Conservation (phyloP, 2,329 filamentous ascomycete genomes). For the Alternaria angustiovoidea region DNA sequence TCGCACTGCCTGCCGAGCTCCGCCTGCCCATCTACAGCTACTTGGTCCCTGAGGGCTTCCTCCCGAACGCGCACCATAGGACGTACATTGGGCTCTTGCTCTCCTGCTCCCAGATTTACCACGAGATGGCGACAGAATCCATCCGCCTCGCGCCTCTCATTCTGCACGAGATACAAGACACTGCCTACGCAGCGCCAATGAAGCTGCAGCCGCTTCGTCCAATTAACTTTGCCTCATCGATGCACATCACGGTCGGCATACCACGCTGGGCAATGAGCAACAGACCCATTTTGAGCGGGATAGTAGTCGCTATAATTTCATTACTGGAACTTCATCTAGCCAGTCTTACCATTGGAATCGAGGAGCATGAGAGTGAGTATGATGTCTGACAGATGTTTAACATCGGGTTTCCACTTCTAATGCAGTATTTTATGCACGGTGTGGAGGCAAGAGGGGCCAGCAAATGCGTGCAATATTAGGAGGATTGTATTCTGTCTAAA, state of each 20-base stretch:
- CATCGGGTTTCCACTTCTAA: background rate
- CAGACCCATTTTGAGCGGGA: background rate
- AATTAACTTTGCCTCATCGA: background rate
- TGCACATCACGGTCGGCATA: constrained; percentile 6
- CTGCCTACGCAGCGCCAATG: background rate
- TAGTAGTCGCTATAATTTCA: background rate
- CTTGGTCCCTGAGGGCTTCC: background rate
- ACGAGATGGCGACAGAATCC: constrained; percentile 8
- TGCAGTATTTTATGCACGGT: background rate
- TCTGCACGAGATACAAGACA: background rate
- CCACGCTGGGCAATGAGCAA: constrained; percentile 6
- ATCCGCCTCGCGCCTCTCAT: constrained; percentile 1
- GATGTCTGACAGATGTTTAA: background rate
- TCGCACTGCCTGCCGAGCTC: constrained; percentile 3
- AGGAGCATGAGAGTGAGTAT: constrained; percentile 2
- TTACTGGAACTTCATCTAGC: constrained; percentile 7
- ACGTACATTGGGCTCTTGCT: constrained; percentile 5
- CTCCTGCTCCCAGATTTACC: constrained; percentile 10
- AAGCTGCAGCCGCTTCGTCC: constrained; percentile 4
- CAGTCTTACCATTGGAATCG: constrained; percentile 6
- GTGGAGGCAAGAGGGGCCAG: background rate
- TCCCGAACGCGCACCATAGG: background rate
- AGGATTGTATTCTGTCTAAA: constrained; percentile 2
- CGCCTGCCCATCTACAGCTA: constrained; percentile 3
- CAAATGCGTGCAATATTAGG: background rate